Conservation (phyloP, 2,329 filamentous ascomycete genomes). For the Malbranchea zuffiana region DNA sequence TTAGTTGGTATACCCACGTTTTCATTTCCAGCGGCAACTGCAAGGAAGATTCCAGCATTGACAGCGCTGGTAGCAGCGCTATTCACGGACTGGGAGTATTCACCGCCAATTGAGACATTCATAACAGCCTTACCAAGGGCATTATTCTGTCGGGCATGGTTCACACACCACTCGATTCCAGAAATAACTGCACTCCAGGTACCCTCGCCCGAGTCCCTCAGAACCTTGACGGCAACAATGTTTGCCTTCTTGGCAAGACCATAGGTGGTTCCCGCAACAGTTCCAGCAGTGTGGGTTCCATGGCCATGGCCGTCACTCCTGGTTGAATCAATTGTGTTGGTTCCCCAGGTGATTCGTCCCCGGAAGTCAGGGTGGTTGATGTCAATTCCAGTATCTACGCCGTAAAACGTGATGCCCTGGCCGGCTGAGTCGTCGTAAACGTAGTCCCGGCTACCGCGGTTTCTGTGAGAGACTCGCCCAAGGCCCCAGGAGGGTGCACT, state of each 20-base stretch:
- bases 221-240: slow-evolving; percentile 40
- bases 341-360: slow-evolving; percentile 27
- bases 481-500: slow-evolving; percentile 27
- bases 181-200: slow-evolving; percentile 38
- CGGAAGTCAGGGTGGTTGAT: slow-evolving; percentile 26
- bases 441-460: slow-evolving; percentile 21
- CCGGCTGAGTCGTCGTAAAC: slow-evolving; percentile 29
- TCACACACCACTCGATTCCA: slow-evolving; percentile 37
- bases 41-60: slow-evolving; percentile 30
- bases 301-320: slow-evolving; percentile 25
- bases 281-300: slow-evolving; percentile 33
- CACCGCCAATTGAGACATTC: slow-evolving; percentile 30
- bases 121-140: slow-evolving; percentile 24
- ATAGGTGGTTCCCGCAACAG: slow-evolving; percentile 26
- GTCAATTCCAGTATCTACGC: slow-evolving; percentile 33
- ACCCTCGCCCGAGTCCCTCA: slow-evolving; percentile 37
- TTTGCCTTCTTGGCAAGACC: slow-evolving; percentile 31
- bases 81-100: slow-evolving; percentile 29
- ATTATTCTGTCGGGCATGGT: slow-evolving; percentile 23
- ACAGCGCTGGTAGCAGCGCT: slow-evolving; percentile 28
- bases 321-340: slow-evolving; percentile 21
- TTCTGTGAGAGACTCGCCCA: slow-evolving; percentile 24
- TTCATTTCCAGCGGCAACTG: slow-evolving; percentile 35
- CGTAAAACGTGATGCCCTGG: slow-evolving; percentile 27
- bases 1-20: slow-evolving; percentile 19